These are phyloP conservation scores for Neopestalotiopsis clavispora DNA, from an alignment of 2,329 filamentous ascomycete species.

Conservation along the genomic window DNA sequence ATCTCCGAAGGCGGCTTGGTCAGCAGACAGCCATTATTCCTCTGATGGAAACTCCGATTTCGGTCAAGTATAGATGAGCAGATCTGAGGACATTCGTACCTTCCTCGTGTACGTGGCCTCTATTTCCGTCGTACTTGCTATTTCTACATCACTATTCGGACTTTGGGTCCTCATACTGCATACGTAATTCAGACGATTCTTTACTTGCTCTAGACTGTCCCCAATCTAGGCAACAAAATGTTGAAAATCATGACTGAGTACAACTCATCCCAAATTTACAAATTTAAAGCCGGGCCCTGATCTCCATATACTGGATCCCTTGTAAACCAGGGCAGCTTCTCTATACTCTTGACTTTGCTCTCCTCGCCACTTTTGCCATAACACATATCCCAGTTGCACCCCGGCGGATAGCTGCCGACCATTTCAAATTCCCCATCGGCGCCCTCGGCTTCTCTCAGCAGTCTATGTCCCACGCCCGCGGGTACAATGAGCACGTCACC, in stretches of 20 bases:
- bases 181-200: too few species aligned
- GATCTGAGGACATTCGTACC: background rate
- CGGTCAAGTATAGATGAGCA: background rate
- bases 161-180: too few species aligned
- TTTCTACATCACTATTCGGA: background rate
- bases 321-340: slow-evolving; percentile 1
- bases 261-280: background rate
- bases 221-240: background rate
- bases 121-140: background rate
- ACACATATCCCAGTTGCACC: slow-evolving; percentile 72
- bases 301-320: slow-evolving; percentile 12
- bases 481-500: slow-evolving; percentile 68
- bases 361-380: slow-evolving; percentile 66
- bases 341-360: slow-evolving; percentile 36
- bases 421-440: slow-evolving; percentile 57
- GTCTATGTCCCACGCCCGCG: slow-evolving; percentile 66
- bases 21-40: background rate
- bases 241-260: background rate
- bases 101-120: background rate
- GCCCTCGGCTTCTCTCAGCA: slow-evolving; percentile 57
- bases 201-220: too few species aligned
- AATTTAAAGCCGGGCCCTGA: slow-evolving; percentile 7
- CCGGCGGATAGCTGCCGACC: slow-evolving; percentile 69
- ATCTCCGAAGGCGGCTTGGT: background rate
- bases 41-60: background rate